A percentile compares a stretch with the other conserved stretches of the same genome.
Evolutionary conservation across 768 basidiomycete genomes (phyloP).

Genomic region (Albatrellus ellisii): DNA sequence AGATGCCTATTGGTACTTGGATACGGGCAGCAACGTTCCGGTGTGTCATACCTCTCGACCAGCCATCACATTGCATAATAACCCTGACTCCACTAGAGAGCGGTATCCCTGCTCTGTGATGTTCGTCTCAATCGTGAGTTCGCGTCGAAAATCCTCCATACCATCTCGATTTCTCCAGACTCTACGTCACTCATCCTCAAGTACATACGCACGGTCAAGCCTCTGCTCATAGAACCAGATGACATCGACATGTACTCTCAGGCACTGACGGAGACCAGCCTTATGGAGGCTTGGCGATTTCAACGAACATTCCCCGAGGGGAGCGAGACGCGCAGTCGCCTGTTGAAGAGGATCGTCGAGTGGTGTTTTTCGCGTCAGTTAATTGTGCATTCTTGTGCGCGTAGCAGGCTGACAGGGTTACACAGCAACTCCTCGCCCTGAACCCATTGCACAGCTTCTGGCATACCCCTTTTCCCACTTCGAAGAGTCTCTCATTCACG

Average conservation of each 20-base stretch:
- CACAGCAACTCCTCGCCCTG: slow-evolving; percentile 23
- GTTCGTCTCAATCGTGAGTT: slow-evolving; percentile 64
- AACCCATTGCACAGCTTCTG: slow-evolving; percentile 47
- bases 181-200: slow-evolving; percentile 46
- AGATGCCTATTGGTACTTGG: slow-evolving; percentile 81
- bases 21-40: slow-evolving; percentile 48
- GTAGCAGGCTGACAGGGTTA: background rate
- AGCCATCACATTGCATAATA: background rate
- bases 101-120: slow-evolving; percentile 63
- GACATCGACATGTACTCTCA: slow-evolving; percentile 61
- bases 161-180: slow-evolving; percentile 35
- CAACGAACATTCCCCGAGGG: slow-evolving; percentile 57
- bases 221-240: slow-evolving; percentile 49
- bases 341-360: slow-evolving; percentile 46
- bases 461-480: slow-evolving; percentile 50
- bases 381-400: background rate
- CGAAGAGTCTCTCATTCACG: slow-evolving; percentile 46
- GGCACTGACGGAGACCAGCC: slow-evolving; percentile 50
- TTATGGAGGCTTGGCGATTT: slow-evolving; percentile 66
- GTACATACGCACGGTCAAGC: slow-evolving; percentile 68
- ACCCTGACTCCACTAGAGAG: slow-evolving; percentile 30
- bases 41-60: slow-evolving; percentile 30
- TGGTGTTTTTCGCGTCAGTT: slow-evolving; percentile 65
- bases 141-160: slow-evolving; percentile 64
- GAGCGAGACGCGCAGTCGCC: slow-evolving; percentile 35